Conservation (phyloP, 495 filamentous ascomycete species). For the Gamarada debralockiae region DNA sequence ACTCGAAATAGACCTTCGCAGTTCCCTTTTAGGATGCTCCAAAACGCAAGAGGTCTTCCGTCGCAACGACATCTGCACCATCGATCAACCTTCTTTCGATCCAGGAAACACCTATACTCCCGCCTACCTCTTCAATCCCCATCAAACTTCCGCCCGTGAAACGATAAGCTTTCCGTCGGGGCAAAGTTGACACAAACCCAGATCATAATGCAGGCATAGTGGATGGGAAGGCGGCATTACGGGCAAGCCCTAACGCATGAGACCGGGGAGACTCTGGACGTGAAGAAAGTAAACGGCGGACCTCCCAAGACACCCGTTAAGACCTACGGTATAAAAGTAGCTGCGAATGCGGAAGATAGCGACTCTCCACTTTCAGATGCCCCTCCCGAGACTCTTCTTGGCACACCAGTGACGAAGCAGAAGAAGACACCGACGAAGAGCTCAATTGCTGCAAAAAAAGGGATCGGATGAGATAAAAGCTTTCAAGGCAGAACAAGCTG, state of each 20-base stretch:
- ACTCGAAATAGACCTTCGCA: neutral
- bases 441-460: conserved; percentile 37
- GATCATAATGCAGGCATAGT: conserved; percentile 37
- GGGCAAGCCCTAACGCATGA: conserved; percentile 42
- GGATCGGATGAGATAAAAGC: conserved; percentile 34
- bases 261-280: conserved; percentile 28
- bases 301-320: conserved; percentile 5
- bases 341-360: conserved; percentile 3
- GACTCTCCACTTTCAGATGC: conserved; percentile 18
- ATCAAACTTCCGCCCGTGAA: conserved; percentile 26
- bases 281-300: conserved; percentile 17
- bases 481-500: conserved; percentile 22
- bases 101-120: conserved; percentile 19
- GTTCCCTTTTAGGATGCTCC: conserved; percentile 8
- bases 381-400: neutral
- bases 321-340: conserved; percentile 2
- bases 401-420: conserved; percentile 13
- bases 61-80: neutral
- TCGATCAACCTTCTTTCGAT: conserved; percentile 1
- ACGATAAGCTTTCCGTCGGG: conserved; percentile 18
- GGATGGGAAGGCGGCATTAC: conserved; percentile 37
- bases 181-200: conserved; percentile 32
- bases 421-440: conserved; percentile 34
- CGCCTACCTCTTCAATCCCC: conserved; percentile 8
- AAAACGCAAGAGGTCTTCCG: conserved; percentile 19